Conservation (phyloP, 2,329 filamentous ascomycete species). For the Grosmannia huntii region DNA sequence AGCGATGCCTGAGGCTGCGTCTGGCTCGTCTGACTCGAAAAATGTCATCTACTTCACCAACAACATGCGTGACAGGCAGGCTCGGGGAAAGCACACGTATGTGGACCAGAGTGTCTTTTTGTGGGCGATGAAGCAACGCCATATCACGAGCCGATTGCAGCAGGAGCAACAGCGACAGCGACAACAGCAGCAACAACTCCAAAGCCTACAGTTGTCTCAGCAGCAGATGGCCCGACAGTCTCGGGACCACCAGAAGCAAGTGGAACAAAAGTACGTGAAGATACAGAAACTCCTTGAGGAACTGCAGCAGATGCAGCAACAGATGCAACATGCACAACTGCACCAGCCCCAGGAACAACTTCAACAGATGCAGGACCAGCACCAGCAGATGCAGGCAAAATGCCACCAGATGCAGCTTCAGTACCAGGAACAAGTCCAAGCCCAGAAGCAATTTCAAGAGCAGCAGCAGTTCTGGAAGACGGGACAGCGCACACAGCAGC, state of each 20-base stretch:
- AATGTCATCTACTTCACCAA: constrained; percentile 24
- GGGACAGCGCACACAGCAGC: no score
- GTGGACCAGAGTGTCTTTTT: constrained; percentile 3
- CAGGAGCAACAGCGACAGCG: not conserved
- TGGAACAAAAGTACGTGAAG: not conserved
- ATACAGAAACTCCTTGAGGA: not conserved
- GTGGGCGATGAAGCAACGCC: not conserved
- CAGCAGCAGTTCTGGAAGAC: no score
- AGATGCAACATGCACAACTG: not conserved
- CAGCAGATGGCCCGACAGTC: not conserved
- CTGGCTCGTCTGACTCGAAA: not conserved
- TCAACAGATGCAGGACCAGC: not conserved
- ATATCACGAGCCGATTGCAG: not conserved
- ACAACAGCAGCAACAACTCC: not conserved
- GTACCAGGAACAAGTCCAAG: not conserved
- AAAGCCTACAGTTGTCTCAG: not conserved
- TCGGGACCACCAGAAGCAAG: not conserved
- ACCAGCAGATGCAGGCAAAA: not conserved
- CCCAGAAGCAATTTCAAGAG: no score
- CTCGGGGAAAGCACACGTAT: constrained; percentile 41
- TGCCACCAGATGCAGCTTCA: not conserved
- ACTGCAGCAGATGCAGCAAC: not conserved
- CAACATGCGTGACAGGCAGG: constrained; percentile 44
- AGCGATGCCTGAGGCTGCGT: not conserved
- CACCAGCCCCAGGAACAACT: not conserved